Evolutionary conservation across 352 stramenopile species (phyloP).

Genomic region (Phytophthora syringae): DNA sequence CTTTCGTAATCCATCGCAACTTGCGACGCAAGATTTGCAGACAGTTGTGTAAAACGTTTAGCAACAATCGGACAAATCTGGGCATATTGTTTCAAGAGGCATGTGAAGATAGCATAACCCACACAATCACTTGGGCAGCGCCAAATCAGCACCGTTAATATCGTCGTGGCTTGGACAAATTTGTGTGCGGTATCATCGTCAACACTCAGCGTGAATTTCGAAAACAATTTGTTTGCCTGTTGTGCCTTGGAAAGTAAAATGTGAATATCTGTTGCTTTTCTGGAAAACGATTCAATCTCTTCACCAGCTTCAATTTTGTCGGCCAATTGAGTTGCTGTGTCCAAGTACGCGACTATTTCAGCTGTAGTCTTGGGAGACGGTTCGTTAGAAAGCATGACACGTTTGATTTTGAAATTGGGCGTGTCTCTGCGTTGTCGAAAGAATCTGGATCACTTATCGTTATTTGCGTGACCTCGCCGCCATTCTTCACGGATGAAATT

Average conservation of each 20-base stretch:
- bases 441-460: not conserved
- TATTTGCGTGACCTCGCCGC: too few relatives aligned
- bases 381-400: not conserved
- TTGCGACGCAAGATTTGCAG: not conserved
- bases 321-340: not conserved
- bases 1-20: not conserved
- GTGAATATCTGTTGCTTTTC: not conserved
- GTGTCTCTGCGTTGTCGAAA: too few relatives aligned
- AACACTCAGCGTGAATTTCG: not conserved
- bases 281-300: not conserved
- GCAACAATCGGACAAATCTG: not conserved
- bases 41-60: not conserved
- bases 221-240: not conserved
- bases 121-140: not conserved
- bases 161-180: not conserved
- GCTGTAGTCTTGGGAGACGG: not conserved
- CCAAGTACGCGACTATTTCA: not conserved
- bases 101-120: not conserved
- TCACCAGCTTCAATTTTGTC: not conserved
- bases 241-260: not conserved
- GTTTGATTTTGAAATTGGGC: not conserved
- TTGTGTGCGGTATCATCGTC: not conserved
- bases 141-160: not conserved
- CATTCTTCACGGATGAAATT: too few relatives aligned
- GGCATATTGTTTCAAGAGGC: not conserved